Percentiles rank a stretch among this genome's conserved stretches.
These are phyloP conservation scores for Polygonum aviculare DNA, from an alignment of 148 eudicot genomes.

Conservation along the genomic window DNA sequence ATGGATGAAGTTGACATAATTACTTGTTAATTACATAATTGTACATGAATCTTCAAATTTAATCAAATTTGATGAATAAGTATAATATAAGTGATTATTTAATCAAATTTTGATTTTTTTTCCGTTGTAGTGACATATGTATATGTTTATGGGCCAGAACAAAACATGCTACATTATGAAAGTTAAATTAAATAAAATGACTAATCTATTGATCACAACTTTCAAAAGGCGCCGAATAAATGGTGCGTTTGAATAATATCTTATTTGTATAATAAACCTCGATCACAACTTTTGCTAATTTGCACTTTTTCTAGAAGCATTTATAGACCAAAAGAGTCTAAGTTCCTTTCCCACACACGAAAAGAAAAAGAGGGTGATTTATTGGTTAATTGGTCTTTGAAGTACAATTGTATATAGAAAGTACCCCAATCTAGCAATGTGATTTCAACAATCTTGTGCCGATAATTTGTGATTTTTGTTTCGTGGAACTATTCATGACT, in stretches of 20 bases:
- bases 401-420: neutral
- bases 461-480: no score
- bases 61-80: no score
- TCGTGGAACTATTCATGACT: no score
- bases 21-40: no score
- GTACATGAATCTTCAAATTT: neutral
- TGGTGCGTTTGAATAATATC: neutral
- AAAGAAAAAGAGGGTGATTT: neutral
- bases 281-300: conserved; percentile 6
- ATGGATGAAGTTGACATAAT: neutral
- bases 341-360: neutral
- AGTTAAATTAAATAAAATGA: neutral
- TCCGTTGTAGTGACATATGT: no score
- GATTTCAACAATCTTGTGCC: neutral
- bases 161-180: no score
- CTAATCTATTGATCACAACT: neutral
- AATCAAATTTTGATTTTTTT: no score
- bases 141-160: no score
- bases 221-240: neutral
- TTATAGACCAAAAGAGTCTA: neutral
- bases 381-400: neutral
- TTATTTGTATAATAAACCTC: neutral
- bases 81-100: no score
- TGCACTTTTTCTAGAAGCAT: conserved; percentile 6
- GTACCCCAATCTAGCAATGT: neutral